Evolutionary conservation across 305 asterid genomes (phyloP).

Genomic region (Lippia alba): DNA sequence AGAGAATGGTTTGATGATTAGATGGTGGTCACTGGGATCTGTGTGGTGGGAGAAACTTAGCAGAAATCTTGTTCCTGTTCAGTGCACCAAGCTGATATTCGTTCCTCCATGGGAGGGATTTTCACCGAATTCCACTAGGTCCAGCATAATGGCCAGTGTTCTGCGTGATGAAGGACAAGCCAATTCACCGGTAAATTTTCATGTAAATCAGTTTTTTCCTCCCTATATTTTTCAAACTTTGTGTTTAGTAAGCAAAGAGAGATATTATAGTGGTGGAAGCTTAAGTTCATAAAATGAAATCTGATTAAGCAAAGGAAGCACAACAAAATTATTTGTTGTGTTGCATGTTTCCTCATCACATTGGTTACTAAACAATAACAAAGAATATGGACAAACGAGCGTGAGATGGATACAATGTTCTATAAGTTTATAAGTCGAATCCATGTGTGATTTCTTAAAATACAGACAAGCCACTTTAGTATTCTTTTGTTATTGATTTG

Average conservation of each 20-base stretch:
- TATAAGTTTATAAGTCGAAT: background rate
- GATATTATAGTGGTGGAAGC: conserved; percentile 23
- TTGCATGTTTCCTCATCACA: conserved; percentile 17
- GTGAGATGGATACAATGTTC: conserved; percentile 10
- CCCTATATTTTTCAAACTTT: conserved; percentile 16
- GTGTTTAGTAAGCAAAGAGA: background rate
- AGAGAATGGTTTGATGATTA: conserved; percentile 87
- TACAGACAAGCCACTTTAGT: conserved; percentile 5
- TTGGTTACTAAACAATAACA: background rate
- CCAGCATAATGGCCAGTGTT: conserved; percentile 81
- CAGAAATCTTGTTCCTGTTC: conserved; percentile 84
- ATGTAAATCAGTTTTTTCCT: conserved; percentile 14
- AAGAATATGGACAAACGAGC: conserved; percentile 19
- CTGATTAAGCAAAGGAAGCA: conserved; percentile 8
- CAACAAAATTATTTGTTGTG: conserved; percentile 9
- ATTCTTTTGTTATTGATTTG: conserved; percentile 11
- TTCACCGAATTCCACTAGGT: conserved; percentile 81
- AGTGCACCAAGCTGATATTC: conserved; percentile 89
- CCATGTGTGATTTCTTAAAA: background rate
- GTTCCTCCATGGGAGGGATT: conserved; percentile 98
- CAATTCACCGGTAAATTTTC: conserved; percentile 65
- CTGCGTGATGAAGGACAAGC: conserved; percentile 51
- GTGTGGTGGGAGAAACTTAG: conserved; percentile 99
- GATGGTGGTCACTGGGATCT: conserved; percentile 98
- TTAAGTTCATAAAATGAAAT: conserved; percentile 13